Percentiles rank a stretch among this genome's conserved stretches.
phyloP scores from a whole-genome alignment of 805 yeast genomes.

The Candida insectorum region DNA sequence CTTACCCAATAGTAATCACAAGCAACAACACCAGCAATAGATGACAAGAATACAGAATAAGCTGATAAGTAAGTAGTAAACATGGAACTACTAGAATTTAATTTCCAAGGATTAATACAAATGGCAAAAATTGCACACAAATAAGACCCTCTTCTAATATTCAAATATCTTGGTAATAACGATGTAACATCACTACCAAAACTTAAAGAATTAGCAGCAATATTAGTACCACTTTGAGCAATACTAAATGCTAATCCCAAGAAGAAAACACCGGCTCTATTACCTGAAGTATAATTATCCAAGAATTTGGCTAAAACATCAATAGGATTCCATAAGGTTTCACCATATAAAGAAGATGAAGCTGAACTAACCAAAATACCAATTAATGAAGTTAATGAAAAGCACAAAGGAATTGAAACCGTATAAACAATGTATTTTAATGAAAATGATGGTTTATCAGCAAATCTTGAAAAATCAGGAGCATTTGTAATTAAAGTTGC shows the following conservation, averaged over 20 bases:
- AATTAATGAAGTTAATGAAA: slow-evolving; percentile 76
- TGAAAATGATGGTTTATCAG: slow-evolving; percentile 43
- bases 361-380: slow-evolving; percentile 86
- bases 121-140: slow-evolving; percentile 39
- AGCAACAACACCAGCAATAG: slow-evolving; percentile 41
- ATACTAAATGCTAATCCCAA: slow-evolving; percentile 37
- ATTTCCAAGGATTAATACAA: slow-evolving; percentile 41
- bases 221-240: slow-evolving; percentile 42
- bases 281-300: slow-evolving; percentile 34
- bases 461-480: slow-evolving; percentile 86
- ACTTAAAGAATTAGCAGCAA: slow-evolving; percentile 39
- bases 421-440: slow-evolving; percentile 44
- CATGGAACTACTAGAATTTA: slow-evolving; percentile 34
- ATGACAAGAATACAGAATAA: slow-evolving; percentile 41
- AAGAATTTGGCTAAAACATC: slow-evolving; percentile 69
- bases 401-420: slow-evolving; percentile 70
- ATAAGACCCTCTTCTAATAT: slow-evolving; percentile 40
- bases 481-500: slow-evolving; percentile 87
- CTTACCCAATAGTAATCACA: slow-evolving; percentile 54
- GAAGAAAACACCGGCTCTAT: slow-evolving; percentile 42
- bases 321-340: slow-evolving; percentile 79
- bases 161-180: slow-evolving; percentile 34
- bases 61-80: slow-evolving; percentile 44
- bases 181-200: slow-evolving; percentile 43
- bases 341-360: slow-evolving; percentile 62